These are phyloP conservation scores for Ustilago hordei DNA, from an alignment of 1,284 basidiomycete genomes.

Conservation along the genomic window DNA sequence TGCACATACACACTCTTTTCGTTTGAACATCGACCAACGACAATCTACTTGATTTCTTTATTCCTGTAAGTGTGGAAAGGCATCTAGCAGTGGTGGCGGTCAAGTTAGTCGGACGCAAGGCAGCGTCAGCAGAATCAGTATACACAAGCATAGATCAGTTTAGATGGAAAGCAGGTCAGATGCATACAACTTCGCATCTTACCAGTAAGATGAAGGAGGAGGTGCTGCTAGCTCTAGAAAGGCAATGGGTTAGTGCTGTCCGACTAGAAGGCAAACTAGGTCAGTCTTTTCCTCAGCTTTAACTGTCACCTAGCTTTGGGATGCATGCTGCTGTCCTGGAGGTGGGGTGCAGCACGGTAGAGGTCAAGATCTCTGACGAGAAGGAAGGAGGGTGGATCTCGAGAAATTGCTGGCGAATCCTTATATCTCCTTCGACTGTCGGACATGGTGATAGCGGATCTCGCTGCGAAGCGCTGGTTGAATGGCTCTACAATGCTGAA, in stretches of 20 bases:
- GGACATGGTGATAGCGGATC: neutral
- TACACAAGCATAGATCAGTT: neutral
- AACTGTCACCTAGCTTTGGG: neutral
- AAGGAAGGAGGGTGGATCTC: neutral
- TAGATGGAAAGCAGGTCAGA: neutral
- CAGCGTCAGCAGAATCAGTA: conserved; percentile 6
- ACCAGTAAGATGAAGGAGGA: neutral
- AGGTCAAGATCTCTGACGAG: neutral
- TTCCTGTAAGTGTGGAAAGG: conserved; percentile 31
- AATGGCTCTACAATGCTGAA: neutral
- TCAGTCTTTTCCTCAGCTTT: neutral
- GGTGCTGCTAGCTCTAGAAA: neutral
- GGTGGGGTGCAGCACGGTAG: neutral
- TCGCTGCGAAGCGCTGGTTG: neutral
- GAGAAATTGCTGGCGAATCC: neutral
- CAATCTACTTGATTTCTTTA: conserved; percentile 10
- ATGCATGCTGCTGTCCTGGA: neutral
- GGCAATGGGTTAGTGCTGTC: conserved; percentile 1
- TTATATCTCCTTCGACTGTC: neutral
- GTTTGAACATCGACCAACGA: conserved; percentile 11
- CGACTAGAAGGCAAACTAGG: neutral
- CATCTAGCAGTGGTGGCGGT: neutral
- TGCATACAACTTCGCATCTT: neutral
- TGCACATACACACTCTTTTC: conserved; percentile 34
- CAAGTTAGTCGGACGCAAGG: conserved; percentile 2